Percentiles rank a stretch among this genome's conserved stretches.
phyloP scores from a whole-genome alignment of 306 rosid genomes.

The Fragaria nilgerrensis region DNA sequence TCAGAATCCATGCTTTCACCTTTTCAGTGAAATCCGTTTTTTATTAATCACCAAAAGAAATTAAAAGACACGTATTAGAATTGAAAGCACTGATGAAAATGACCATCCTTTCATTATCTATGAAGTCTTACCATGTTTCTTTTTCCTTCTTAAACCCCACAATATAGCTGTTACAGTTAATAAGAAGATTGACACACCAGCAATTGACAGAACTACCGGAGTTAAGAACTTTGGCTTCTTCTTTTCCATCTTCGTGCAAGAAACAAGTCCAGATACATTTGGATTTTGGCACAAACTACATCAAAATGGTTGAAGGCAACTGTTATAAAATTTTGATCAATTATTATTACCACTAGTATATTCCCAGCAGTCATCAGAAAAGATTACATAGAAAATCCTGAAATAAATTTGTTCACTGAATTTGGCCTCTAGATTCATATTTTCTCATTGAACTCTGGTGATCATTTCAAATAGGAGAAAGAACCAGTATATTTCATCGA shows the following conservation, averaged over 20 bases:
- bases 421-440: too few relatives aligned
- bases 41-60: too few relatives aligned
- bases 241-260: constrained; percentile 27
- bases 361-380: neutral
- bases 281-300: constrained; percentile 33
- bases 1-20: too few relatives aligned
- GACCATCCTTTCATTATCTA: neutral
- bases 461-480: too few relatives aligned
- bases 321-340: neutral
- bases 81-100: too few relatives aligned
- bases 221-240: constrained; percentile 21
- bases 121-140: constrained; percentile 5
- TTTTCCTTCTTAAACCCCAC: constrained; percentile 13
- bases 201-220: constrained; percentile 32
- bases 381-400: neutral
- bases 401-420: too few relatives aligned
- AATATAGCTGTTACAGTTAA: neutral
- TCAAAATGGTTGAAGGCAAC: neutral
- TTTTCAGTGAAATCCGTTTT: too few relatives aligned
- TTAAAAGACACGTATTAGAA: too few relatives aligned
- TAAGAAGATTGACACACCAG: constrained; percentile 34
- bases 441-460: too few relatives aligned
- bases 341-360: neutral
- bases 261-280: constrained; percentile 27
- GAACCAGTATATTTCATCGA: too few relatives aligned